These are phyloP conservation scores for Zymoseptoria brevis DNA, from an alignment of 2,329 filamentous ascomycete genomes.

Conservation along the genomic window DNA sequence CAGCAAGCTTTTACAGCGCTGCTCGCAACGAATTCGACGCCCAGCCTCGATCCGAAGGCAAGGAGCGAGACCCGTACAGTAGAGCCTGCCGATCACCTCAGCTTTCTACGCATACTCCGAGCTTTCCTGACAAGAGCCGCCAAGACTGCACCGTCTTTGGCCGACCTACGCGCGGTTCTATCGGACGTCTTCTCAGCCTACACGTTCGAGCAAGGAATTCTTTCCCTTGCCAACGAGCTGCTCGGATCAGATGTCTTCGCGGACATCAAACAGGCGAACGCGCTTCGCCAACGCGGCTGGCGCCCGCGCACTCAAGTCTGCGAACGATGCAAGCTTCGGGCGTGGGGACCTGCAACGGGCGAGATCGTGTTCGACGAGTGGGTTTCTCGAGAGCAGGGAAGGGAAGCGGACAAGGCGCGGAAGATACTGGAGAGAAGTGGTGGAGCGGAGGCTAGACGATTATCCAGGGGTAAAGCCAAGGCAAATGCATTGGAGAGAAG, in stretches of 20 bases:
- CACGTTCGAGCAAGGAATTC: conserved; percentile 80
- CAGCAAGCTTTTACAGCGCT: conserved; percentile 87
- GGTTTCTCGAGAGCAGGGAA: conserved; percentile 51
- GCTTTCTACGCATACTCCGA: conserved; percentile 81
- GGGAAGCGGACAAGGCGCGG: conserved; percentile 38
- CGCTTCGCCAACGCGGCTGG: conserved; percentile 78
- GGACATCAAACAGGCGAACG: conserved; percentile 66
- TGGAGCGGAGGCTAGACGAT: conserved; percentile 29
- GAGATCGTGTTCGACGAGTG: conserved; percentile 72
- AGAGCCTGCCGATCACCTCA: conserved; percentile 43
- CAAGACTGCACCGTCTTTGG: conserved; percentile 71
- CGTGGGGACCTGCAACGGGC: conserved; percentile 84
- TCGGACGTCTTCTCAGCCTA: conserved; percentile 91
- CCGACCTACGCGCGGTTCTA: conserved; percentile 77
- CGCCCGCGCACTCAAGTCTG: conserved; percentile 78
- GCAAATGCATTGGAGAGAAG: conserved; percentile 32
- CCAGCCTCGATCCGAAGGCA: conserved; percentile 21
- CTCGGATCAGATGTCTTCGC: conserved; percentile 84
- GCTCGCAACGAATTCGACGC: conserved; percentile 62
- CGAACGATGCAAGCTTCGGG: conserved; percentile 70
- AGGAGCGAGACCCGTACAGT: conserved; percentile 10
- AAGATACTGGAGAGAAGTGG: conserved; percentile 31
- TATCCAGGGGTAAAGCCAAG: conserved; percentile 49
- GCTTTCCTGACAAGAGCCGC: conserved; percentile 81
- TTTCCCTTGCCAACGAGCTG: conserved; percentile 75